A percentile compares a stretch with the other conserved stretches of the same genome.
phyloP scores from a whole-genome alignment of 1,139 yeast species.

The Yamadazyma sp. region DNA sequence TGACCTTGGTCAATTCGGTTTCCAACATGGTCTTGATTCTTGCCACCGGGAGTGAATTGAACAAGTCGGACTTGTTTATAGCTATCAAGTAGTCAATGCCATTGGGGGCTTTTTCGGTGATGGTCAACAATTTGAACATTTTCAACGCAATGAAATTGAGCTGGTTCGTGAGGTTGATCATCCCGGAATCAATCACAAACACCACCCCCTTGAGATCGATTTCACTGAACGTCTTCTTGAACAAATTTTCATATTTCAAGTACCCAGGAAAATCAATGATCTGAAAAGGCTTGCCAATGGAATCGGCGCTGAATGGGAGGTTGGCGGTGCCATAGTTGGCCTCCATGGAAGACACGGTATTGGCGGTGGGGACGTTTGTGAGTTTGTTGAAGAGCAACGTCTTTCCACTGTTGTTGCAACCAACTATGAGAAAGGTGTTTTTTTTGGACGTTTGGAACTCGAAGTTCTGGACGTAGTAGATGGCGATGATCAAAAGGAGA shows the following conservation, averaged over 20 bases:
- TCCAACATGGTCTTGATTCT: conserved; percentile 63
- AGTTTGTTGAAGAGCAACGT: conserved; percentile 57
- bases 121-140: conserved; percentile 52
- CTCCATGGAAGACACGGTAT: conserved; percentile 47
- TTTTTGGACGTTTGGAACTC: conserved; percentile 20
- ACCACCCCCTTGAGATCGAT: conserved; percentile 60
- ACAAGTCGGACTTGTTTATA: conserved; percentile 80
- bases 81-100: conserved; percentile 76
- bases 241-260: conserved; percentile 59
- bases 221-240: conserved; percentile 42
- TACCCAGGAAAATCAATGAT: conserved; percentile 88
- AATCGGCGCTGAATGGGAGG: conserved; percentile 35
- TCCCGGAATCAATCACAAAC: conserved; percentile 61
- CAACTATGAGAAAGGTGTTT: conserved; percentile 70
- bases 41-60: conserved; percentile 71
- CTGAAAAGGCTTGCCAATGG: conserved; percentile 37
- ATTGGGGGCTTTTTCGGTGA: conserved; percentile 58
- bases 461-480: conserved; percentile 26
- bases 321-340: conserved; percentile 30
- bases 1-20: conserved; percentile 58
- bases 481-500: conserved; percentile 20
- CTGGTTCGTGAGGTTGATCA: conserved; percentile 15
- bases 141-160: conserved; percentile 45
- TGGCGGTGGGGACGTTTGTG: conserved; percentile 16
- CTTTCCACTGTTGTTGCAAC: conserved; percentile 75